These are phyloP conservation scores for Scopulariopsis brevicaulis DNA, from an alignment of 2,329 filamentous ascomycete species.

Conservation along the genomic window DNA sequence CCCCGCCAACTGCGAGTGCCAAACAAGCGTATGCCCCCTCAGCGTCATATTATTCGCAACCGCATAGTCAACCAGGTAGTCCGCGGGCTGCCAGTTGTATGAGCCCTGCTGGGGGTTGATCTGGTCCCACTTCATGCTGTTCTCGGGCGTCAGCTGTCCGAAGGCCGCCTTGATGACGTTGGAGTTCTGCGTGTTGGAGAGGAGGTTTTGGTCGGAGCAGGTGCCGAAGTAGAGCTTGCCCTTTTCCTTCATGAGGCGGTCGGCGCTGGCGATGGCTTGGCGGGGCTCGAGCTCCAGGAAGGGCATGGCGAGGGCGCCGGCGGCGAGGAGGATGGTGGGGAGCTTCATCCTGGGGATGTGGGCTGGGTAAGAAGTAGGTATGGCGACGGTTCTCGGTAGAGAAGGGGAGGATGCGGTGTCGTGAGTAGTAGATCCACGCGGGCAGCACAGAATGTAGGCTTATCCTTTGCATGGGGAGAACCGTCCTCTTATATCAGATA, in stretches of 20 bases:
- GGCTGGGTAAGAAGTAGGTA: background rate
- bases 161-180: conserved; percentile 45
- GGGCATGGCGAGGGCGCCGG: conserved; percentile 4
- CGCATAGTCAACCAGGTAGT: conserved; percentile 50
- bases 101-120: conserved; percentile 32
- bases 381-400: background rate
- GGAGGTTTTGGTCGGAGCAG: conserved; percentile 39
- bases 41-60: conserved; percentile 41
- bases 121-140: conserved; percentile 60
- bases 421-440: no score
- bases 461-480: no score
- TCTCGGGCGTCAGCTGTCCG: conserved; percentile 55
- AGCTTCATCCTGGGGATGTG: background rate
- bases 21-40: conserved; percentile 56
- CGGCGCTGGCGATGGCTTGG: conserved; percentile 3
- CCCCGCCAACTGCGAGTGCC: conserved; percentile 46
- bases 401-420: no score
- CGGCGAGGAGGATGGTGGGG: conserved; percentile 1
- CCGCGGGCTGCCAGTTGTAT: conserved; percentile 46
- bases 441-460: no score
- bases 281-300: conserved; percentile 5
- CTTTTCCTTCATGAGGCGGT: conserved; percentile 2
- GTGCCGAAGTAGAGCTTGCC: conserved; percentile 58
- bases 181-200: conserved; percentile 37
- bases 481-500: background rate